Conservation (phyloP, 306 rosid genomes). For the Cucurbita maxima region DNA sequence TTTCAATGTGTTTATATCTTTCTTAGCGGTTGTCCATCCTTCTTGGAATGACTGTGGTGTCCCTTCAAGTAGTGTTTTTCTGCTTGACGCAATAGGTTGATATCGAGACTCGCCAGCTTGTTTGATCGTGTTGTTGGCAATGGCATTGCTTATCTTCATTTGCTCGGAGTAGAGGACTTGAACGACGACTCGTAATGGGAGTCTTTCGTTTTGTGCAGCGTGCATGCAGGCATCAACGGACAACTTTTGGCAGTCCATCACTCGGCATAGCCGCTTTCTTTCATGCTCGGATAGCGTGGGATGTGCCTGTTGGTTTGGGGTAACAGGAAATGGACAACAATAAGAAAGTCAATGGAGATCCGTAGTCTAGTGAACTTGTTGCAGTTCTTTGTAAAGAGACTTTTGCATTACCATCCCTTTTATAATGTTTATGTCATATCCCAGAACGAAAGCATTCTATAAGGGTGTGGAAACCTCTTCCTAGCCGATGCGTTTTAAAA, state of each 20-base stretch:
- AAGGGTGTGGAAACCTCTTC: no score
- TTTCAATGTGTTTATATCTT: conserved; percentile 80
- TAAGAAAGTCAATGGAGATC: not conserved
- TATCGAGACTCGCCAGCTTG: conserved; percentile 36
- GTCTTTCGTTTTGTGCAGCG: conserved; percentile 94
- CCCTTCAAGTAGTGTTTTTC: conserved; percentile 75
- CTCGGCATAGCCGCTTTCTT: conserved; percentile 84
- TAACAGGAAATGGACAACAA: not conserved
- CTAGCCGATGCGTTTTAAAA: no score
- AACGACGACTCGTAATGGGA: conserved; percentile 80
- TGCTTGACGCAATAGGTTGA: conserved; percentile 52
- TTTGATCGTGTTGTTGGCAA: conserved; percentile 51
- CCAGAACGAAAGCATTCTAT: no score
- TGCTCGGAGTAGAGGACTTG: conserved; percentile 94
- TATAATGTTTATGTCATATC: not conserved
- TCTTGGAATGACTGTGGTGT: conserved; percentile 97
- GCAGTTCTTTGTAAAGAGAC: not conserved
- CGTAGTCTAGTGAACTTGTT: not conserved
- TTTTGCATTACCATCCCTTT: not conserved
- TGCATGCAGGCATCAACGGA: conserved; percentile 93
- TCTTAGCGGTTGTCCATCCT: conserved; percentile 86
- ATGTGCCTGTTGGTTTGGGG: conserved; percentile 51
- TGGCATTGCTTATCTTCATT: conserved; percentile 68
- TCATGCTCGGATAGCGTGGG: conserved; percentile 84
- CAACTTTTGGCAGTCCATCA: conserved; percentile 90